These are phyloP conservation scores for Cladobotryum mycophilum DNA, from an alignment of 2,329 filamentous ascomycete species.

Conservation along the genomic window DNA sequence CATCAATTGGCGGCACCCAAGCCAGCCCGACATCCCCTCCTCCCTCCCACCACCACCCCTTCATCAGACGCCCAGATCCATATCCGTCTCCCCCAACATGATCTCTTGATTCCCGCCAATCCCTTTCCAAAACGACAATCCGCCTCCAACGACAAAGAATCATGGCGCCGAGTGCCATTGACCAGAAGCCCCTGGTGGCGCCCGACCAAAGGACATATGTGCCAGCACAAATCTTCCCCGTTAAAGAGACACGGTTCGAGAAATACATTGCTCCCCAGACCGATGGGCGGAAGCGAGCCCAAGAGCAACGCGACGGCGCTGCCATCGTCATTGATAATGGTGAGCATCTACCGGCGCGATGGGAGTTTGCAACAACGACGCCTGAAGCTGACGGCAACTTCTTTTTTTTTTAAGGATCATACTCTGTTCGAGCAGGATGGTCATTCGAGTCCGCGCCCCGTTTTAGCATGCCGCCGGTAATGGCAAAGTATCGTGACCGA, in stretches of 20 bases:
- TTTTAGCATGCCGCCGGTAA: slow-evolving; percentile 77
- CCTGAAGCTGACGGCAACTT: not conserved
- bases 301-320: slow-evolving; percentile 50
- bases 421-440: slow-evolving; percentile 86
- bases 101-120: slow-evolving; percentile 2
- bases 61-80: not conserved
- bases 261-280: slow-evolving; percentile 46
- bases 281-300: slow-evolving; percentile 67
- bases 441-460: slow-evolving; percentile 83
- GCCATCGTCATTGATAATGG: slow-evolving; percentile 99
- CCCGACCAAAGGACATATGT: slow-evolving; percentile 40
- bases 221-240: slow-evolving; percentile 51
- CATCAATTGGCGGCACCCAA: slow-evolving; percentile 22
- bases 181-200: slow-evolving; percentile 32
- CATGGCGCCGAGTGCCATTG: slow-evolving; percentile 51
- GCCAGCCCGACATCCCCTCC: slow-evolving; percentile 5
- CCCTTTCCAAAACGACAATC: slow-evolving; percentile 5
- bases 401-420: slow-evolving; percentile 59
- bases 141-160: not conserved
- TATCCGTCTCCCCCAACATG: slow-evolving; percentile 5
- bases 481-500: slow-evolving; percentile 91
- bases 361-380: too few relatives aligned
- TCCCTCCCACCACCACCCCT: not conserved
- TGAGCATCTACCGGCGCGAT: slow-evolving; percentile 31
- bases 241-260: slow-evolving; percentile 57